These are phyloP conservation scores for Xylaria curta DNA, from an alignment of 495 filamentous ascomycete species.

Conservation along the genomic window DNA sequence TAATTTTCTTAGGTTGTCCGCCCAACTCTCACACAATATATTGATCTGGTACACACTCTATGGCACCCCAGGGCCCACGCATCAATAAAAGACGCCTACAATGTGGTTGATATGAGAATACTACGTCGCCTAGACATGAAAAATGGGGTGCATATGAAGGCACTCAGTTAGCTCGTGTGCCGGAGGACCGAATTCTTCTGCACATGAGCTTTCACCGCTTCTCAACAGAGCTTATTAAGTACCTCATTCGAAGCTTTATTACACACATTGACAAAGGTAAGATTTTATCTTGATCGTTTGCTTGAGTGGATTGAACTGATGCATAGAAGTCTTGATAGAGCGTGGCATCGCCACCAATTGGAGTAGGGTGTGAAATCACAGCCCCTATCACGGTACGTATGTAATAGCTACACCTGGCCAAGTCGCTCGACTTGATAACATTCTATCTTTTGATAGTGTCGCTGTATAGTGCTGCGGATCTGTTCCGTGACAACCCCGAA, in stretches of 20 bases:
- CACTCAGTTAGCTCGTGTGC: neutral
- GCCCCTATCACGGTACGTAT: too few species aligned
- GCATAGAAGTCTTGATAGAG: neutral
- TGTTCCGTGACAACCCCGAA: neutral
- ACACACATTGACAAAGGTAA: neutral
- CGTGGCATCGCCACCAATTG: neutral
- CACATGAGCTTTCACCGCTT: neutral
- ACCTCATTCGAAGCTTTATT: neutral
- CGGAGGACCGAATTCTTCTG: neutral
- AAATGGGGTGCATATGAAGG: neutral
- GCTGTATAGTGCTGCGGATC: too few species aligned
- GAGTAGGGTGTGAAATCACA: neutral
- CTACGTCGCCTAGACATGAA: neutral
- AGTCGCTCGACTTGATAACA: too few species aligned
- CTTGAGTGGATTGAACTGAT: neutral
- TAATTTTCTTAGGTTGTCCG: neutral
- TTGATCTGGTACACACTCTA: neutral
- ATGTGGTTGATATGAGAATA: neutral
- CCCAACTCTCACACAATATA: neutral
- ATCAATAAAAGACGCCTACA: neutral
- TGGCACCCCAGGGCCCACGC: neutral
- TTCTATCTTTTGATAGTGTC: too few species aligned
- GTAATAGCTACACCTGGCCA: too few species aligned
- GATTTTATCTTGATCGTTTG: neutral
- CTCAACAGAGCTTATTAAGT: neutral